Base-by-base conservation (phyloP, 768 basidiomycete species). In the Clathrus columnatus region DNA sequence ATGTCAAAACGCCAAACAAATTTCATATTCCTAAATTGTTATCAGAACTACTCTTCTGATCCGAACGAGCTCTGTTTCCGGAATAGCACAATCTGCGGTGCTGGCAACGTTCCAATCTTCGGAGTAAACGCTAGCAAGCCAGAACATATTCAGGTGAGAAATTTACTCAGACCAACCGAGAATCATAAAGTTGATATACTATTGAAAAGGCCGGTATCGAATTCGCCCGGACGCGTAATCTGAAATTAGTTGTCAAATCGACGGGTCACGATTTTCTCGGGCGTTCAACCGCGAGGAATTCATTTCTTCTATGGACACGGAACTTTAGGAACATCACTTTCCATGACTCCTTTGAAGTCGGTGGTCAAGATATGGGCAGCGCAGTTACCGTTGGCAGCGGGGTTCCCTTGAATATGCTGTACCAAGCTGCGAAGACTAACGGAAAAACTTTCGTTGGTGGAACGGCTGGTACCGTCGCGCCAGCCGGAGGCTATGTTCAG, bases 401-500 rank as follows among this genome's bases (percentile, higher is more conserved):
- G 1, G 74, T 77, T 2, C 73, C 76, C 56, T 78, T 75, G 74
- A 45, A 58, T 18, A 72, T 75, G 46, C 72, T 71, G 0, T 79
- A 78, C 55, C 61, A 57, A 1, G 69, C 70, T 5, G 73, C 68
- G 7, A 62, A 74, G n/a, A 58, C 65, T 4, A 61, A 73, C n/a
- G 68, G 67, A 0, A 70, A 73, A 4, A 61, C 72, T 44, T 65
- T 81, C 18, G 69, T 80, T 5, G 80, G 80, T 5, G 78, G 73
- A 7, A n/a, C 69, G 5, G 70, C 70, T 7, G 10, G 30, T 0
- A 71, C 75, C 5, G 68, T 79, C 4, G 78, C 76, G 32, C 70
- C 76, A 23, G 69, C 72, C 14, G 77, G 75, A 26, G 78, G 77
- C 18, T 80, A 75, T 73, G 51, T 74, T 3, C 62, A 69, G 26